phyloP scores from a whole-genome alignment of 2,329 filamentous ascomycete species.

The Chaetomiaceae sp. region DNA sequence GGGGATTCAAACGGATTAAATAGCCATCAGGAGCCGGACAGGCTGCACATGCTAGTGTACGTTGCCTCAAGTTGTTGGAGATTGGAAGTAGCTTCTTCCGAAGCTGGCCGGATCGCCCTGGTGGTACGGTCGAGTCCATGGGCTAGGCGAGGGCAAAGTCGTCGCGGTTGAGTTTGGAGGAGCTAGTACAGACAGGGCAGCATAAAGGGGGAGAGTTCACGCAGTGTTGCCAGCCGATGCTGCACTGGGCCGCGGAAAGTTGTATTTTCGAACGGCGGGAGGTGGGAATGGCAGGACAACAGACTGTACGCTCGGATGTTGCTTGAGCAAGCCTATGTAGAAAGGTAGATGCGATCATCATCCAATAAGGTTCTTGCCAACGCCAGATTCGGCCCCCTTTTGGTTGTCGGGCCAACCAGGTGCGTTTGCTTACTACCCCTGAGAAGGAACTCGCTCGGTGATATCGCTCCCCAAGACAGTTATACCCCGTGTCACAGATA shows the following conservation, averaged over 20 bases:
- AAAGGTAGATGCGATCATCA: background rate
- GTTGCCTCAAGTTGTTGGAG: conserved; percentile 1
- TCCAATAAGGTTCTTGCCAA: background rate
- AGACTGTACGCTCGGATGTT: background rate
- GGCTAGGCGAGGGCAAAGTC: conserved; percentile 3
- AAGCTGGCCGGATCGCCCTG: conserved; percentile 2
- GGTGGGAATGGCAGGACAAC: background rate
- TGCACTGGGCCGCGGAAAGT: background rate
- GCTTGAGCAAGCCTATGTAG: background rate
- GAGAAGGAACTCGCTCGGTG: background rate
- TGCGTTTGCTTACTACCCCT: background rate
- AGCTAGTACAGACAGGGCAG: conserved; percentile 3
- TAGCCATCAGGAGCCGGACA: conserved; percentile 1
- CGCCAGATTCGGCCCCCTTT: background rate
- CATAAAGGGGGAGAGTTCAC: conserved; percentile 1
- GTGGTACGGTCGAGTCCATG: background rate
- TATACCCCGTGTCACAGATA: no score
- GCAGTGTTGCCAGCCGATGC: background rate
- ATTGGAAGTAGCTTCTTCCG: conserved; percentile 7
- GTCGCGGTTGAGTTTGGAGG: background rate
- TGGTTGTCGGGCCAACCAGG: background rate
- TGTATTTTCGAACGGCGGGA: background rate
- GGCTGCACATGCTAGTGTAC: background rate
- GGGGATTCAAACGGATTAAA: background rate
- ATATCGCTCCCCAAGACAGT: no score